A percentile compares a stretch with the other conserved stretches of the same genome.
Conservation (phyloP, 1,284 basidiomycete species). For the Trametes polyzona region DNA sequence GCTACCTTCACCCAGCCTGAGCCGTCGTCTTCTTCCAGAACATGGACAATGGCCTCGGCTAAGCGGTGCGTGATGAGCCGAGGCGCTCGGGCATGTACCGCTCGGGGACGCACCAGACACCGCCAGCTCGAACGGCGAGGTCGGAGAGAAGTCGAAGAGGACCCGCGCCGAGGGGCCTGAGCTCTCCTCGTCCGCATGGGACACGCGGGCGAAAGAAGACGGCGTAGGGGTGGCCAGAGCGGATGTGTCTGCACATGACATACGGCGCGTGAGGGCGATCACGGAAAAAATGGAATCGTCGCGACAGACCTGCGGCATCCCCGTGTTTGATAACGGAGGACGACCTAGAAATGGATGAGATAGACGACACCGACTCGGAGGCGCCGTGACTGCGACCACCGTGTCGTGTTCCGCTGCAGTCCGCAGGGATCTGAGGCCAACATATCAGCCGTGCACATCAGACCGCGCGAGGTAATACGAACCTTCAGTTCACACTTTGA, state of each 20-base stretch:
- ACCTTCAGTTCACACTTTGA: slow-evolving; percentile 86
- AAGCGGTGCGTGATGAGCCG: slow-evolving; percentile 23
- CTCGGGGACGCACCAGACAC: slow-evolving; percentile 52
- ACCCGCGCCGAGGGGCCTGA: slow-evolving; percentile 57
- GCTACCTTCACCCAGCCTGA: slow-evolving; percentile 86
- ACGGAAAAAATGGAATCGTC: not conserved
- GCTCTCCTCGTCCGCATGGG: slow-evolving; percentile 47
- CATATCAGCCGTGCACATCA: slow-evolving; percentile 8
- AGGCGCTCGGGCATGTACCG: slow-evolving; percentile 10
- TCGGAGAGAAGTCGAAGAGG: slow-evolving; percentile 71
- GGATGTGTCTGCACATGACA: slow-evolving; percentile 14
- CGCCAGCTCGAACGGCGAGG: slow-evolving; percentile 75
- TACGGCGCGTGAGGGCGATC: not conserved
- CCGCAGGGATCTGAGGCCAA: slow-evolving; percentile 68
- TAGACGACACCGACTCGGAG: slow-evolving; percentile 29
- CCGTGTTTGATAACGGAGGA: slow-evolving; percentile 38
- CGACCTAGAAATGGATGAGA: slow-evolving; percentile 32
- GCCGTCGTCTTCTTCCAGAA: slow-evolving; percentile 79
- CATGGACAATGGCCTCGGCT: slow-evolving; percentile 64
- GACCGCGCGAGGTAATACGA: not conserved
- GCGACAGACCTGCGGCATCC: slow-evolving; percentile 32
- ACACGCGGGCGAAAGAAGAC: slow-evolving; percentile 55
- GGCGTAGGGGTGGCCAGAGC: slow-evolving; percentile 45
- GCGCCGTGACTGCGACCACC: slow-evolving; percentile 23
- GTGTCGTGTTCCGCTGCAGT: slow-evolving; percentile 51